Evolutionary conservation across 352 stramenopile genomes (phyloP).

Genomic region (Globisporangium polare): DNA sequence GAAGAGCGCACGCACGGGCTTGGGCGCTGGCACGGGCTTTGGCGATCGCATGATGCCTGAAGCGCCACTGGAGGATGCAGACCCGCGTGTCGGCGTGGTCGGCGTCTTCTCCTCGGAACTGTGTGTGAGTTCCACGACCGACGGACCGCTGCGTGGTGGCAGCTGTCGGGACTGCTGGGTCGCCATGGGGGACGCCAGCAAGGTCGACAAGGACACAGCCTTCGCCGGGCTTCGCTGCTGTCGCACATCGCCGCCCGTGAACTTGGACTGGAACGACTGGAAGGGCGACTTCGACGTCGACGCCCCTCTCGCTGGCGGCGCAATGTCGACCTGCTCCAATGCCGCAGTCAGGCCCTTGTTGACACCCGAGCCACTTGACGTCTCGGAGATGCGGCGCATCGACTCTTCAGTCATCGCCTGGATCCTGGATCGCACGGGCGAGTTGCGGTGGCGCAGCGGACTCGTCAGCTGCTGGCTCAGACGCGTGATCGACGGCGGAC

Average conservation of each 20-base stretch:
- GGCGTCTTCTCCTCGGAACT: constrained; percentile 15
- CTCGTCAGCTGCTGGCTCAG: constrained; percentile 20
- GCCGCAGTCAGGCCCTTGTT: constrained; percentile 18
- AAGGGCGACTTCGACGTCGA: constrained; percentile 65
- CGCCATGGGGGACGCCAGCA: constrained; percentile 17
- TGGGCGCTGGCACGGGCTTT: constrained; percentile 22
- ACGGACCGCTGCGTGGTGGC: constrained; percentile 25
- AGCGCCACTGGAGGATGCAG: not conserved
- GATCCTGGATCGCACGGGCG: constrained; percentile 14
- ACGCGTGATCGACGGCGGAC: constrained; percentile 15
- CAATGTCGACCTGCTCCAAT: constrained; percentile 44
- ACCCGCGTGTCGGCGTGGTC: constrained; percentile 40
- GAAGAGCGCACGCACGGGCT: constrained; percentile 54
- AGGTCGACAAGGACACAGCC: constrained; percentile 3
- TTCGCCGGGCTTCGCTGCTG: constrained; percentile 14
- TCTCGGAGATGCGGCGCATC: constrained; percentile 16
- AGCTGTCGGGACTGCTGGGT: constrained; percentile 11
- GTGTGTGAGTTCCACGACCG: constrained; percentile 29
- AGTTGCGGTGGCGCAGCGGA: constrained; percentile 20
- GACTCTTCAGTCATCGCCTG: constrained; percentile 19
- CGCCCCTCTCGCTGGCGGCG: constrained; percentile 21
- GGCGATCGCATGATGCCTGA: constrained; percentile 5
- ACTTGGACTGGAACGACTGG: constrained; percentile 78
- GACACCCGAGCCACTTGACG: not conserved
- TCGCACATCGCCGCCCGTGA: constrained; percentile 12